Evolutionary conservation across 2,329 filamentous ascomycete species (phyloP), one percentile per base, ranked within the genome.

Genomic region (Alternaria metachromatica): DNA sequence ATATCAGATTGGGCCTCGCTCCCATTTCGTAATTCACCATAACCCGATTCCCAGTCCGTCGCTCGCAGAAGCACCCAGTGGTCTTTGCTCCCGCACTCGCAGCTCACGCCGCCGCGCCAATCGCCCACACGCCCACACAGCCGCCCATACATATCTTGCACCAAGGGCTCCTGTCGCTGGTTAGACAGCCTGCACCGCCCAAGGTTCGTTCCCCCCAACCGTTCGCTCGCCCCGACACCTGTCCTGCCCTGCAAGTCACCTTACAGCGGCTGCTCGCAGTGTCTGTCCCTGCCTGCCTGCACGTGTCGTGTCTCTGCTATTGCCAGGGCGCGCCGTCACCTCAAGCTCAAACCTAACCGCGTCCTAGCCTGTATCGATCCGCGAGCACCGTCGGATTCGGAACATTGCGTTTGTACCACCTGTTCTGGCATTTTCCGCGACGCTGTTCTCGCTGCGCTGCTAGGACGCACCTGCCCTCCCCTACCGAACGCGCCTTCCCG

Each of bases 211-310:
- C 51, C n/a, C 45, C 55, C 30, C 60, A 63, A 23, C 55, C 60
- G 60, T 56, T 56, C 55, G 59, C 57, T 45, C 53, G 50, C 45
- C 55, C 58, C 65, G 37, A 41, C 37, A 60, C 56, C 63, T 59
- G 62, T 30, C 66, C 54, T 51, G 45, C 28, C 54, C 41, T 59
- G 63, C 69, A 65, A 66, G 64, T 61, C 63, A 63, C 69, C 70
- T 71, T 69, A 70, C 69, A 67, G 70, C 70, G 69, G 66, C 59
- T 68, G 67, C 63, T 58, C 61, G 58, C 69, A 66, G 61, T 44
- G 45, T 54, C 41, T 44, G 18, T 37, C 12, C 37, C 49, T 50
- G 43, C 43, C 49, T 50, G 43, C 43, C 12, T 57, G 66, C 65
- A 69, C 68, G 67, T 71, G 68, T 67, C 66, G 53, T 28, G 46